phyloP scores from a whole-genome alignment of 371 early-diverging fungal genomes.

The Mucor indicus region DNA sequence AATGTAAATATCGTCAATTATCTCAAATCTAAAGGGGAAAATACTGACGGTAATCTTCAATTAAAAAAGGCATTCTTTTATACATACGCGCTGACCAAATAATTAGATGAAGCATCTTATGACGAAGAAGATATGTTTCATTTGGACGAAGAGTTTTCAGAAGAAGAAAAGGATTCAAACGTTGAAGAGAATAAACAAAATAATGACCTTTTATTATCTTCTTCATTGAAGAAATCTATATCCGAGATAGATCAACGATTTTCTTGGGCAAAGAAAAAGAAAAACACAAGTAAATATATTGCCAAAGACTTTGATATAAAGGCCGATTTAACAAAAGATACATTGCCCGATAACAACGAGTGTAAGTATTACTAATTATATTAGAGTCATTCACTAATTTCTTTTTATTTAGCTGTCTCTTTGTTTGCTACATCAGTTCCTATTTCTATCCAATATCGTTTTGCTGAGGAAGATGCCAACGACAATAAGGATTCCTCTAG shows the following conservation, averaged over 20 bases:
- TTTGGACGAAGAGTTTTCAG: conserved; percentile 44
- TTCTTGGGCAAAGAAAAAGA: conserved; percentile 19
- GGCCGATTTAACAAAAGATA: background rate
- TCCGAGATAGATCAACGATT: conserved; percentile 15
- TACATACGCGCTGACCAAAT: too few species aligned
- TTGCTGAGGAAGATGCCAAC: background rate
- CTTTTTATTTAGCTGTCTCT: conserved; percentile 9
- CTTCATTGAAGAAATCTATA: conserved; percentile 17
- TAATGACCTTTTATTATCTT: conserved; percentile 9
- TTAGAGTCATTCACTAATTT: background rate
- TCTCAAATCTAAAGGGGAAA: too few species aligned
- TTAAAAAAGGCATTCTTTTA: too few species aligned
- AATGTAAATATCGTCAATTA: conserved; percentile 12
- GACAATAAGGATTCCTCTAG: background rate
- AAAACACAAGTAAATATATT: conserved; percentile 18
- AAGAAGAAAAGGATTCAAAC: background rate
- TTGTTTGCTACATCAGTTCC: conserved; percentile 27
- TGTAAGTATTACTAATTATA: background rate
- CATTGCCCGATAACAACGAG: background rate
- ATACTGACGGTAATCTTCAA: too few species aligned
- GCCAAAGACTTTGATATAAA: conserved; percentile 21
- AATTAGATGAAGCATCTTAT: too few species aligned
- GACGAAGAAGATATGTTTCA: conserved; percentile 44
- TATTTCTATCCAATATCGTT: conserved; percentile 18
- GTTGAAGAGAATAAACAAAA: background rate